Percentiles rank a stretch among this genome's conserved stretches.
phyloP scores from a whole-genome alignment of 2,329 filamentous ascomycete genomes.

The Fusarium heterosporum region DNA sequence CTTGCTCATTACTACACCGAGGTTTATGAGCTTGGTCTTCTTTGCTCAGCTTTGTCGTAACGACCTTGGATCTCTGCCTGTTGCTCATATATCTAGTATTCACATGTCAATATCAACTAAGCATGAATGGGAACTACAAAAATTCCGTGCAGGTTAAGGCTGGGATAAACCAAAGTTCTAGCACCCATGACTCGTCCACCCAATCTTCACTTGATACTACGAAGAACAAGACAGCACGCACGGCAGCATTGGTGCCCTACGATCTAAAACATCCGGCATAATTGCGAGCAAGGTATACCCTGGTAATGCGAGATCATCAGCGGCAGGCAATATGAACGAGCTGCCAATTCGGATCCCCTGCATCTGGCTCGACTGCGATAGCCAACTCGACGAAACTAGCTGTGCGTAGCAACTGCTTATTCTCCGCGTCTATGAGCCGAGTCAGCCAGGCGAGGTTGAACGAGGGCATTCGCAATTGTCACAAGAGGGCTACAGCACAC shows the following conservation, averaged over 20 bases:
- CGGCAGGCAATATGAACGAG: constrained; percentile 41
- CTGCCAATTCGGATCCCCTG: constrained; percentile 44
- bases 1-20: background rate
- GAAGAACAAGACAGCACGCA: constrained; percentile 16
- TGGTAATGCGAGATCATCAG: constrained; percentile 34
- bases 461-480: constrained; percentile 1
- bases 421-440: constrained; percentile 12
- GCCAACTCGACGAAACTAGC: constrained; percentile 5
- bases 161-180: constrained; percentile 13
- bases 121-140: constrained; percentile 19
- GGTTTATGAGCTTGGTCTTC: background rate
- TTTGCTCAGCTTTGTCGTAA: background rate
- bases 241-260: constrained; percentile 36
- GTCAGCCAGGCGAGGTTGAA: constrained; percentile 3
- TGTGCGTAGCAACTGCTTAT: constrained; percentile 6
- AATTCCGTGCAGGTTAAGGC: constrained; percentile 24
- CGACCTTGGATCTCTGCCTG: constrained; percentile 3
- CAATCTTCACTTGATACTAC: constrained; percentile 13
- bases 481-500: constrained; percentile 12
- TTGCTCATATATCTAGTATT: background rate
- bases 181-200: constrained; percentile 25
- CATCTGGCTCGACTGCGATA: constrained; percentile 24
- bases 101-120: constrained; percentile 11
- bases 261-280: constrained; percentile 34
- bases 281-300: constrained; percentile 37